Evolutionary conservation across 177 flowering plant species (phyloP), one percentile per base, ranked within the genome.

Genomic region (Vitis hybrid): DNA sequence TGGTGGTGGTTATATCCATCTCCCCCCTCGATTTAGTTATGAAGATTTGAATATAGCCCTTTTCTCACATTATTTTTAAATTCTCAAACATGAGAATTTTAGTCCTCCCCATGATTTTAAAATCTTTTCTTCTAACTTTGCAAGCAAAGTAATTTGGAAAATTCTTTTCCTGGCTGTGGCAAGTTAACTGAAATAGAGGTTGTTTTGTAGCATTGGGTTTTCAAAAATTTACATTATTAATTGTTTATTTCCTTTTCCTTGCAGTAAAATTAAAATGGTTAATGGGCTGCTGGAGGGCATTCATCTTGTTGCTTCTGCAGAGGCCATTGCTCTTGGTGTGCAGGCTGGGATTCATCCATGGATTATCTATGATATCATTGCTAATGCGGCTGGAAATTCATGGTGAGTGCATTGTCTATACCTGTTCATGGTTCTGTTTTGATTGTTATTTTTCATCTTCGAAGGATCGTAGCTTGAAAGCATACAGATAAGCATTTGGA

Each of bases 371-470:
- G 88, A 96, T 69, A 94, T 96, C 71, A 87, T 96, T 70, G 91
- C 99, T 13, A 92, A 94, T 87, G 97, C 99, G 71, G 99, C 99
- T 75, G 99, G 99, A 81, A 94, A 83, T 76, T 96, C 99, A 79
- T 88, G 98, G 99, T 96, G 69, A 81, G 52, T 82, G 15, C 31
- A 54, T 58, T 67, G 68, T 22, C 31, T 68, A 62, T 50, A 18
- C 24, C 6, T 14, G 54, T 70, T 66, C 49, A 73, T 44, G 15
- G 14, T 9, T 18, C 18, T 60, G 51, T 24, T 24, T 72, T n/a
- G 13, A 62, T 63, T 54, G 15, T 70, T 3, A 19, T 22, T 70
- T 59, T 12, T 20, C 14, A 13, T 65, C 3, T 65, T 51, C 17
- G 17, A 53, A 58, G 14, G 54, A 60, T 49, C 11, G 58, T 31